Evolutionary conservation across 805 yeast genomes (phyloP), one percentile per base, ranked within the genome.

Genomic region (Metschnikowia anglica): DNA sequence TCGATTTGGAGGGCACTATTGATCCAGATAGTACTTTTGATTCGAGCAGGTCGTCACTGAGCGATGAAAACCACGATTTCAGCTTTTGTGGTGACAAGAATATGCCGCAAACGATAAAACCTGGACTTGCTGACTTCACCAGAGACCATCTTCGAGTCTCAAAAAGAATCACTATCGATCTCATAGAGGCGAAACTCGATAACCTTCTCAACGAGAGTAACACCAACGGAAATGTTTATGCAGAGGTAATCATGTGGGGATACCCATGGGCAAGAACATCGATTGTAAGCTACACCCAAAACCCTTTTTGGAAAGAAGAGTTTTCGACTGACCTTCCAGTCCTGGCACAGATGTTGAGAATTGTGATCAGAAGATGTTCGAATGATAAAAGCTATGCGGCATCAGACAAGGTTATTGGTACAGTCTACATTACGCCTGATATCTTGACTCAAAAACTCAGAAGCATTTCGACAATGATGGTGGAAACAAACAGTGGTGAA

Each of bases 221-320:
- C 46, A 18, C 52, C 52, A 24, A 55, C 51, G 47, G 52, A 5
- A 65, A 64, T 41, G 53, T 82, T 1, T 90, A 86, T 55, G 79
- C 85, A 2, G 96, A 88, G 53, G 69, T 89, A 2, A 66, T 74
- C 13, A 71, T 87, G 59, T 85, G 93, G 84, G 81, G 78, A 15
- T 71, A 78, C 35, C 79, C 84, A 0, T 85, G 91, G 88, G 87
- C 85, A 28, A 70, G 88, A 51, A 87, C 97, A 0, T 82, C 89
- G 2, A 68, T 78, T 5, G 83, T 83, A 0, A 65, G 70, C 27
- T 66, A 74, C 34, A 52, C 61, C 0, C 39, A 42, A 2, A 72
- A 73, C 41, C 90, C 95, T 1, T 87, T 87, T 58, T 90, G 96
- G 93, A 79, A 89, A 56, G 96, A 90, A 55, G 78, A 73, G 34